phyloP scores from a whole-genome alignment of 345 rosid genomes.

The Syzygium jambos region DNA sequence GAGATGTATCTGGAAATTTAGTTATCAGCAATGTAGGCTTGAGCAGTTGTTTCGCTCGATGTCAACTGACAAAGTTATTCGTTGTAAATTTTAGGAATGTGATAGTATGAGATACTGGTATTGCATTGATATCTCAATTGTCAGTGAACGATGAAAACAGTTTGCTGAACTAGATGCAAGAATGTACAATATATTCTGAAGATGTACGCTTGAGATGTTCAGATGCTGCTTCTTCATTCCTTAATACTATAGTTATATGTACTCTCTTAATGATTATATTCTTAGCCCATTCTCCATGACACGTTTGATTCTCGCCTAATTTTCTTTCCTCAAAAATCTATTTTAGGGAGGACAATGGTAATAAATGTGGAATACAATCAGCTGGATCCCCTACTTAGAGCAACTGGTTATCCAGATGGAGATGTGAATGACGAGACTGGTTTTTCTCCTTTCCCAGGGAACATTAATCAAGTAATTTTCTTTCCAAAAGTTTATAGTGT shows the following conservation, averaged over 20 bases:
- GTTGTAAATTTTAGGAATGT: not conserved
- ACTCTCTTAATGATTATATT: not conserved
- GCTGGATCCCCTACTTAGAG: conserved; percentile 93
- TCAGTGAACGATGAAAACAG: not conserved
- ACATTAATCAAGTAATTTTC: conserved; percentile 81
- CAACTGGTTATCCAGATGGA: conserved; percentile 78
- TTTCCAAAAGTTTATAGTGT: not conserved
- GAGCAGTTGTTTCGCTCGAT: not conserved
- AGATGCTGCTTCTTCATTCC: too few relatives aligned
- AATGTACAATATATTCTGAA: too few relatives aligned
- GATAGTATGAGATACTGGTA: not conserved
- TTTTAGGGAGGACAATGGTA: conserved; percentile 87
- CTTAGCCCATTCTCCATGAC: not conserved
- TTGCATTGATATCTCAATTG: not conserved
- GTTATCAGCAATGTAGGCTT: not conserved
- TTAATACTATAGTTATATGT: too few relatives aligned
- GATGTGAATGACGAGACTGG: conserved; percentile 92
- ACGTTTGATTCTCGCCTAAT: not conserved
- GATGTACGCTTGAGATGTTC: too few relatives aligned
- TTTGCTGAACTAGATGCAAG: not conserved
- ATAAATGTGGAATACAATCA: conserved; percentile 98
- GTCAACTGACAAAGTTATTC: not conserved
- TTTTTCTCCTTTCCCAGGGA: conserved; percentile 96
- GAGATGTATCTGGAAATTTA: not conserved
- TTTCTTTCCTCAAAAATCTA: not conserved